Conservation (phyloP, 805 yeast genomes). For the Candida argentea region DNA sequence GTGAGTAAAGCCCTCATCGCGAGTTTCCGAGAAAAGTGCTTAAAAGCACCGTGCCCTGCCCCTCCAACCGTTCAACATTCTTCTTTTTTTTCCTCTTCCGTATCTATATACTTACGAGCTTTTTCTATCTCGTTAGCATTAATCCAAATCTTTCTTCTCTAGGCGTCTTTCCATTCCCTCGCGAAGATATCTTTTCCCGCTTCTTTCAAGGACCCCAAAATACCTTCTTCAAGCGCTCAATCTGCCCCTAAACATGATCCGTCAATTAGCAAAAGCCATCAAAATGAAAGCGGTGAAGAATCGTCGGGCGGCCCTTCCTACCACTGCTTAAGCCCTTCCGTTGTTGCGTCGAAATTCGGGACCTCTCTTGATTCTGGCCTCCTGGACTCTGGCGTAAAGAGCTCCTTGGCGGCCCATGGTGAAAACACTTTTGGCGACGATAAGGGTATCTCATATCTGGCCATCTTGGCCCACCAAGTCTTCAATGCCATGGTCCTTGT, state of each 20-base stretch:
- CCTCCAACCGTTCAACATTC: too few relatives aligned
- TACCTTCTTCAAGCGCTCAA: background rate
- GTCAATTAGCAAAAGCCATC: conserved; percentile 7
- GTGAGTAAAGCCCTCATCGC: too few relatives aligned
- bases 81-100: too few relatives aligned
- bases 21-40: too few relatives aligned
- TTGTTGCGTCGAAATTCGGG: conserved; percentile 9
- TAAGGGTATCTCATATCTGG: conserved; percentile 16
- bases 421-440: conserved; percentile 21
- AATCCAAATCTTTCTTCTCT: too few relatives aligned
- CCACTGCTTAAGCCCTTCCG: conserved; percentile 9
- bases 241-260: conserved; percentile 4
- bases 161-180: too few relatives aligned
- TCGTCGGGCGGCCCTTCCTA: conserved; percentile 6
- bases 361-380: conserved; percentile 10
- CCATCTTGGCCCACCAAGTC: conserved; percentile 26
- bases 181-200: too few relatives aligned
- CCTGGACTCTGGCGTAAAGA: conserved; percentile 3
- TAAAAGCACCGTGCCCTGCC: too few relatives aligned
- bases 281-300: conserved; percentile 10
- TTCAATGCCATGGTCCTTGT: conserved; percentile 32
- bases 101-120: too few relatives aligned
- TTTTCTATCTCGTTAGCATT: too few relatives aligned
- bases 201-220: too few relatives aligned
- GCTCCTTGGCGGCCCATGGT: conserved; percentile 3